phyloP scores from a whole-genome alignment of 495 filamentous ascomycete genomes.

The Aspergillus nanangensis region DNA sequence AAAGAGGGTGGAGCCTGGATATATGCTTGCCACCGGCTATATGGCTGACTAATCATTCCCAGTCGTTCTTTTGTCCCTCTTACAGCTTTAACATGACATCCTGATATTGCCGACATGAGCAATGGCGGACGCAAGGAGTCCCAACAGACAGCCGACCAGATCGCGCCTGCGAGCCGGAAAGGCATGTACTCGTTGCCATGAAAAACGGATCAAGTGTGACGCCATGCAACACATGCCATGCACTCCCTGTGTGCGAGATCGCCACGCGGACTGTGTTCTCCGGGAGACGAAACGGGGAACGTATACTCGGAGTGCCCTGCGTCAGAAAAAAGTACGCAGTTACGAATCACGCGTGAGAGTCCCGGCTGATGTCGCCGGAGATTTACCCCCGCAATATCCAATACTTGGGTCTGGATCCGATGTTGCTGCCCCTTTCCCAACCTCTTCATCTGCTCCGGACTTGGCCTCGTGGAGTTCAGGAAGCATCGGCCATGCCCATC shows the following conservation, averaged over 20 bases:
- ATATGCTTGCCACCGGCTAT: not conserved
- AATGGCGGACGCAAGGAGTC: slow-evolving; percentile 17
- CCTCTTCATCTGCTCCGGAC: too few species aligned
- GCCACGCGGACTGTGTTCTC: not conserved
- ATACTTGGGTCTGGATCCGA: too few species aligned
- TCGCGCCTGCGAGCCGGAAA: slow-evolving; percentile 1
- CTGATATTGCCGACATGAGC: slow-evolving; percentile 15
- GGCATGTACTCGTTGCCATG: not conserved
- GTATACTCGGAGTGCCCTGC: not conserved
- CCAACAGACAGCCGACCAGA: not conserved
- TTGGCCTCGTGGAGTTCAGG: too few species aligned
- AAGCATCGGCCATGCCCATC: too few species aligned
- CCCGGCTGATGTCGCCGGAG: not conserved
- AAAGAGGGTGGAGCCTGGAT: not conserved
- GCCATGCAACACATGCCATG: not conserved
- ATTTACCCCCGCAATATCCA: too few species aligned
- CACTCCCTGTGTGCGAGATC: not conserved
- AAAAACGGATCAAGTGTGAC: slow-evolving; percentile 1
- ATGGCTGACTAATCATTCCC: not conserved
- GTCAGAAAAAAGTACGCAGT: not conserved
- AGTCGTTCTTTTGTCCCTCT: not conserved
- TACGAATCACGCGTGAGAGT: not conserved
- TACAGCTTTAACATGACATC: not conserved
- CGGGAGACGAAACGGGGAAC: not conserved
- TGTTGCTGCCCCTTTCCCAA: too few species aligned